A percentile compares a stretch with the other conserved stretches of the same genome.
Conservation (phyloP, 495 filamentous ascomycete genomes). For the Penicillium atrosanguineum region DNA sequence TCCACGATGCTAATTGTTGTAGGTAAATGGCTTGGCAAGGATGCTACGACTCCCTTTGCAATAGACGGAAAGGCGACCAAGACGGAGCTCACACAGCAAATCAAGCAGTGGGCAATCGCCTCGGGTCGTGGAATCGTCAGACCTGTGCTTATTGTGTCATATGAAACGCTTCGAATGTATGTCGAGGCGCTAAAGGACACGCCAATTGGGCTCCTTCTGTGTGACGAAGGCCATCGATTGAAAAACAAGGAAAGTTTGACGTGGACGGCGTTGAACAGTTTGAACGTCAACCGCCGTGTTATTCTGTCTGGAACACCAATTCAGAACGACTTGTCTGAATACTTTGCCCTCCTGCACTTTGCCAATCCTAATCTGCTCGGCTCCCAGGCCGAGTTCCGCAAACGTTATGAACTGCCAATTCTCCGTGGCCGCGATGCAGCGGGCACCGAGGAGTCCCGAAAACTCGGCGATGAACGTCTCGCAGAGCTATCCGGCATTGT, state of each 20-base stretch:
- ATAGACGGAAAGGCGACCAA: slow-evolving; percentile 97
- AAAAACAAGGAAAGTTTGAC: slow-evolving; percentile 98
- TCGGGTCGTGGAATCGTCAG: slow-evolving; percentile 85
- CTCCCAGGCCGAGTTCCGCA: slow-evolving; percentile 87
- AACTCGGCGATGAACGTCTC: slow-evolving; percentile 82
- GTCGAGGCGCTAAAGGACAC: slow-evolving; percentile 82
- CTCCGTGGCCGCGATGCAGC: slow-evolving; percentile 88
- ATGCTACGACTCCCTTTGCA: slow-evolving; percentile 89
- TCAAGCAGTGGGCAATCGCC: slow-evolving; percentile 93
- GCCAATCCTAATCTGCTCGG: slow-evolving; percentile 93
- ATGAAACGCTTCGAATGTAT: slow-evolving; percentile 91
- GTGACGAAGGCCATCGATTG: slow-evolving; percentile 96
- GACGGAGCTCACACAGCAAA: slow-evolving; percentile 81
- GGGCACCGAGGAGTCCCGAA: slow-evolving; percentile 76
- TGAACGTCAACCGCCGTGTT: slow-evolving; percentile 88
- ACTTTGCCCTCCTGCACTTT: slow-evolving; percentile 94
- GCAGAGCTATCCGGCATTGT: slow-evolving; percentile 78
- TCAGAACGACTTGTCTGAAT: slow-evolving; percentile 96
- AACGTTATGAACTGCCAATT: slow-evolving; percentile 91
- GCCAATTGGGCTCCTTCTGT: slow-evolving; percentile 91
- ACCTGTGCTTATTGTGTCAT: slow-evolving; percentile 98
- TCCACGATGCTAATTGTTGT: not conserved
- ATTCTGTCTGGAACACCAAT: slow-evolving; percentile 97
- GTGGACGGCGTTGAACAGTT: slow-evolving; percentile 81
- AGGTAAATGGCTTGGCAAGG: slow-evolving; percentile 86